Conservation (phyloP, 768 basidiomycete species). For the Leucosporidium scottii region DNA sequence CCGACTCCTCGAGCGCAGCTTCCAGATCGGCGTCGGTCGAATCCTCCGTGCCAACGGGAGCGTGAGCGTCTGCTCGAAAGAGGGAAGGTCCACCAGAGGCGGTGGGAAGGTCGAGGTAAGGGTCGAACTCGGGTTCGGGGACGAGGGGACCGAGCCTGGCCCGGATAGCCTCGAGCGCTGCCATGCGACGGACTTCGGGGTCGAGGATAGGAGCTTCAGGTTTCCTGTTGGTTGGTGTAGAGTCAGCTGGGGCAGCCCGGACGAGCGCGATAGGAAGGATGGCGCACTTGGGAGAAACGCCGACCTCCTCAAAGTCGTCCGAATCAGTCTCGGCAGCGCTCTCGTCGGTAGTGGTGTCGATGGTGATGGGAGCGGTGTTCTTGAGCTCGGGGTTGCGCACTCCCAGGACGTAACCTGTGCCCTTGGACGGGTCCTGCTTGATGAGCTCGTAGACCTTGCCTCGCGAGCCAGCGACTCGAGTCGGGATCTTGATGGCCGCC, state of each 20-base stretch:
- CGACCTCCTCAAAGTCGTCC: conserved; percentile 43
- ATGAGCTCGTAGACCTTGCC: conserved; percentile 92
- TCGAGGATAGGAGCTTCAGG: conserved; percentile 15
- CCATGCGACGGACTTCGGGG: conserved; percentile 14
- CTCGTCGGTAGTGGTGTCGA: conserved; percentile 52
- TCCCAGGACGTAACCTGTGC: conserved; percentile 91
- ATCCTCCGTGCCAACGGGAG: neutral
- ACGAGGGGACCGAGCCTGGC: conserved; percentile 7
- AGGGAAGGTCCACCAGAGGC: neutral
- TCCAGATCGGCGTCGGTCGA: conserved; percentile 10
- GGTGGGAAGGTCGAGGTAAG: conserved; percentile 26
- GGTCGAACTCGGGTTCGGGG: conserved; percentile 3
- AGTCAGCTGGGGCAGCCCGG: neutral
- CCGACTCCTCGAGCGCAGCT: conserved; percentile 11
- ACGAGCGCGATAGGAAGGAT: neutral
- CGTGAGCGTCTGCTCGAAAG: neutral
- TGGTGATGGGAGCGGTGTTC: conserved; percentile 68
- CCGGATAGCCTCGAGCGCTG: conserved; percentile 24
- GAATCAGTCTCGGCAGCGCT: conserved; percentile 43
- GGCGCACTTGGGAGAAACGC: conserved; percentile 9
- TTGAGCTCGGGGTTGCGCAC: conserved; percentile 51
- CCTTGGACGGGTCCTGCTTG: conserved; percentile 70
- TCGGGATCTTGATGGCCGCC: conserved; percentile 70
- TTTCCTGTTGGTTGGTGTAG: neutral
- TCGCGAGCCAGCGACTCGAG: conserved; percentile 88